Evolutionary conservation across 2,329 filamentous ascomycete genomes (phyloP).

Genomic region (Penicillium sp.): DNA sequence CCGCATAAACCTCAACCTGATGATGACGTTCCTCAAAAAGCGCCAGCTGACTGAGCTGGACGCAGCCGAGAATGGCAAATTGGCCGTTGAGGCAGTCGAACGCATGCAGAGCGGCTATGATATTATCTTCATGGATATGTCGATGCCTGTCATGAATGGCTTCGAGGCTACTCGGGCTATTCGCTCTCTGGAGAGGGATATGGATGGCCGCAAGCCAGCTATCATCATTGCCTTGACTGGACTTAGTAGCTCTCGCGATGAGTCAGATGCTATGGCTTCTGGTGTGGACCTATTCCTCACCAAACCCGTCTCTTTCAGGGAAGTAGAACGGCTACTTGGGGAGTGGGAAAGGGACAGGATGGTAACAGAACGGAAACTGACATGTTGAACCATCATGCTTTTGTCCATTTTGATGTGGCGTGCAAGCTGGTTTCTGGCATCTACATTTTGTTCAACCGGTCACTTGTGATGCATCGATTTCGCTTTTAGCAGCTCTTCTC

Average conservation of each 20-base stretch:
- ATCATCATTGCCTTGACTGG: constrained; percentile 49
- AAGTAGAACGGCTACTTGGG: constrained; percentile 41
- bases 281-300: constrained; percentile 49
- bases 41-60: constrained; percentile 34
- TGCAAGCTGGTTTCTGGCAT: not conserved
- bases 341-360: constrained; percentile 31
- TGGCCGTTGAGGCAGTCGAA: constrained; percentile 44
- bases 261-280: constrained; percentile 43
- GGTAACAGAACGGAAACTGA: constrained; percentile 10
- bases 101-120: constrained; percentile 37
- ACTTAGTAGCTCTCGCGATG: constrained; percentile 43
- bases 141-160: constrained; percentile 51
- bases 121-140: constrained; percentile 50
- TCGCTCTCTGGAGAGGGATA: constrained; percentile 41
- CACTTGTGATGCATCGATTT: not conserved
- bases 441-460: not conserved
- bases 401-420: not conserved
- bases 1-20: constrained; percentile 45
- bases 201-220: constrained; percentile 30
- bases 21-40: constrained; percentile 45
- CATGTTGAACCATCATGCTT: not conserved
- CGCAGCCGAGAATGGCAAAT: constrained; percentile 44
- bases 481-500: not conserved
- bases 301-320: constrained; percentile 48
- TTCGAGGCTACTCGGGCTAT: constrained; percentile 50